Percentiles rank a stretch among this genome's conserved stretches.
These are phyloP conservation scores for Chloris gayana DNA, from an alignment of 176 grass and related monocot species.

Conservation along the genomic window DNA sequence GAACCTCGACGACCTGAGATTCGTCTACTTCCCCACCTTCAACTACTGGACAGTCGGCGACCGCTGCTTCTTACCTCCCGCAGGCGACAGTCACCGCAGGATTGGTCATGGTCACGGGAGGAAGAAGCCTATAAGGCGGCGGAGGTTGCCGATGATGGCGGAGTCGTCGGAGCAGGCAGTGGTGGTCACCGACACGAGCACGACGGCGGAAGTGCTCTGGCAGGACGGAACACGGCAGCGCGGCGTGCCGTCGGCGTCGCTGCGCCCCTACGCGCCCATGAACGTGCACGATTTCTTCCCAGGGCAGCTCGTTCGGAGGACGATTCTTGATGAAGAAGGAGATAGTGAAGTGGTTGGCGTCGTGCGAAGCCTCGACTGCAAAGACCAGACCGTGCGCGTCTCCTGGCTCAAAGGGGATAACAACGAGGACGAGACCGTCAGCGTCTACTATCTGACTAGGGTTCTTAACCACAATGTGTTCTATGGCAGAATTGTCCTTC, in stretches of 20 bases:
- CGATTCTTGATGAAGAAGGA: too few species aligned
- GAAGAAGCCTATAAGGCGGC: too few species aligned
- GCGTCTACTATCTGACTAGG: neutral
- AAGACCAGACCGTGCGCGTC: neutral
- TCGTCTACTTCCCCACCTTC: neutral
- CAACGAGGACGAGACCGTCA: neutral
- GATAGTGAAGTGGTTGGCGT: neutral
- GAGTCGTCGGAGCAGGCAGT: neutral
- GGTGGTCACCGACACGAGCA: neutral
- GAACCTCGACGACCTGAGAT: neutral
- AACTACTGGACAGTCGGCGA: neutral
- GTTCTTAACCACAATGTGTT: neutral
- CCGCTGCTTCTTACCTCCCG: constrained; percentile 28
- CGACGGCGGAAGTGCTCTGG: constrained; percentile 4
- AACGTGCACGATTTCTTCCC: neutral
- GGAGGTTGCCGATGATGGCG: too few species aligned
- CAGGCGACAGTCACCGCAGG: too few species aligned
- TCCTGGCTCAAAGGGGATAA: neutral
- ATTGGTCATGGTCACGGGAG: too few species aligned
- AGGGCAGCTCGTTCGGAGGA: neutral
- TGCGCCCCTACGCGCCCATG: neutral
- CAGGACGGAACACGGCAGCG: constrained; percentile 13
- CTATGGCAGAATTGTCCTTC: neutral
- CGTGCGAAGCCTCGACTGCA: neutral
- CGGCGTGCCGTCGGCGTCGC: neutral